Conservation (phyloP, 2,329 filamentous ascomycete species). For the Bipolaris gigantea region DNA sequence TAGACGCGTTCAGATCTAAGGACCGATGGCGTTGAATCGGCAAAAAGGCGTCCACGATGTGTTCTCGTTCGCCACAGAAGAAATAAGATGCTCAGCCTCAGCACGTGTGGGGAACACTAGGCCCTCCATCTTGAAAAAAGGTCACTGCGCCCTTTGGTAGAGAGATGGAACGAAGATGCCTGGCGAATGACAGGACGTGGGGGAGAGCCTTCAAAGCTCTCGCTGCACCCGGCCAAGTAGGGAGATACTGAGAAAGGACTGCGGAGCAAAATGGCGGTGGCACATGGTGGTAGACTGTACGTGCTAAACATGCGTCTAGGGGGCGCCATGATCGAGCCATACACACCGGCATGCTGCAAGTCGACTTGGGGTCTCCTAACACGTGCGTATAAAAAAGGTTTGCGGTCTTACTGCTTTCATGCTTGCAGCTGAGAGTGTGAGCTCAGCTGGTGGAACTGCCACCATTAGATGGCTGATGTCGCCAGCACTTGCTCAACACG, state of each 20-base stretch:
- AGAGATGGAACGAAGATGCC: constrained; percentile 9
- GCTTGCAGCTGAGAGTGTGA: constrained; percentile 22
- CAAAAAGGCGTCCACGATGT: constrained; percentile 29
- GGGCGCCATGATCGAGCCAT: constrained; percentile 13
- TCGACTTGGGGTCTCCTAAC: constrained; percentile 12
- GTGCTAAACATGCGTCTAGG: constrained; percentile 11
- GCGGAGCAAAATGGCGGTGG: constrained; percentile 29
- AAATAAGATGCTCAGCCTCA: constrained; percentile 35
- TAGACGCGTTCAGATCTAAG: constrained; percentile 19
- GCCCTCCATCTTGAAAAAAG: constrained; percentile 10
- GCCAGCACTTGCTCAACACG: constrained; percentile 2
- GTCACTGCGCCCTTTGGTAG: constrained; percentile 20
- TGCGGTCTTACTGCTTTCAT: constrained; percentile 21
- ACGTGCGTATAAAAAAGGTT: constrained; percentile 25
- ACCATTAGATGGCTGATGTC: constrained; percentile 10
- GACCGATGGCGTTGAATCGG: constrained; percentile 18
- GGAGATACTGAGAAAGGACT: constrained; percentile 11
- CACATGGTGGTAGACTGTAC: constrained; percentile 20
- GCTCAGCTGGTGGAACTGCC: constrained; percentile 28
- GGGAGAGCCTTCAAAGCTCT: constrained; percentile 15
- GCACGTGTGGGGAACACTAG: constrained; percentile 27
- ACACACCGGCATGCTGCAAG: constrained; percentile 15
- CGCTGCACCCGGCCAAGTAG: constrained; percentile 4
- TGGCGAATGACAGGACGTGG: constrained; percentile 20
- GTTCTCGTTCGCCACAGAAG: constrained; percentile 21